Evolutionary conservation across 2,329 filamentous ascomycete genomes (phyloP).

Genomic region (Aspergillus felis): DNA sequence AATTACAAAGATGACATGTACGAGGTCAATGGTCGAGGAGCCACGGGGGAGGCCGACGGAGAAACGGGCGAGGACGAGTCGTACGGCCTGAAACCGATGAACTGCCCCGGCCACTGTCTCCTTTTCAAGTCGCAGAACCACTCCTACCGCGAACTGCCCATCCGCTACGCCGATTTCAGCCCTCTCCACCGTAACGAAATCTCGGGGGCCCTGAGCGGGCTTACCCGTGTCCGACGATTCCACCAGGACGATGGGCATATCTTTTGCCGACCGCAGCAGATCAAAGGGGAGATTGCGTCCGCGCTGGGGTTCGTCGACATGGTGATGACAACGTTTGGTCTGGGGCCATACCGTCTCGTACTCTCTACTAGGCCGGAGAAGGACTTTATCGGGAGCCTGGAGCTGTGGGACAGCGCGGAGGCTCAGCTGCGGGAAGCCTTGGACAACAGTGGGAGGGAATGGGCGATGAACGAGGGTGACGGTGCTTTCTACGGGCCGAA

Average conservation of each 20-base stretch:
- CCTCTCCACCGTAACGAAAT: slow-evolving; percentile 83
- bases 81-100: slow-evolving; percentile 89
- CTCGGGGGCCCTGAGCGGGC: slow-evolving; percentile 73
- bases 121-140: slow-evolving; percentile 71
- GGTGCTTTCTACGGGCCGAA: slow-evolving; percentile 91
- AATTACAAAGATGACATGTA: slow-evolving; percentile 95
- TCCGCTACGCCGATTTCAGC: slow-evolving; percentile 84
- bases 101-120: slow-evolving; percentile 84
- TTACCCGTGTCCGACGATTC: slow-evolving; percentile 81
- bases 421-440: slow-evolving; percentile 62
- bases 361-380: slow-evolving; percentile 74
- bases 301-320: slow-evolving; percentile 71
- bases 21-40: slow-evolving; percentile 60
- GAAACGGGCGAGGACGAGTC: slow-evolving; percentile 61
- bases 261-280: slow-evolving; percentile 76
- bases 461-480: slow-evolving; percentile 74
- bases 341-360: slow-evolving; percentile 70
- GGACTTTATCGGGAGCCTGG: slow-evolving; percentile 69
- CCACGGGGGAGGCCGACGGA: slow-evolving; percentile 39
- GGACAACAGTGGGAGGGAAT: slow-evolving; percentile 60
- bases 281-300: slow-evolving; percentile 67
- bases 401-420: slow-evolving; percentile 68
- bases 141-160: slow-evolving; percentile 75
- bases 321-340: slow-evolving; percentile 65
- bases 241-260: slow-evolving; percentile 91